phyloP scores from a whole-genome alignment of 495 filamentous ascomycete species.

The Jackrogersella minutella region DNA sequence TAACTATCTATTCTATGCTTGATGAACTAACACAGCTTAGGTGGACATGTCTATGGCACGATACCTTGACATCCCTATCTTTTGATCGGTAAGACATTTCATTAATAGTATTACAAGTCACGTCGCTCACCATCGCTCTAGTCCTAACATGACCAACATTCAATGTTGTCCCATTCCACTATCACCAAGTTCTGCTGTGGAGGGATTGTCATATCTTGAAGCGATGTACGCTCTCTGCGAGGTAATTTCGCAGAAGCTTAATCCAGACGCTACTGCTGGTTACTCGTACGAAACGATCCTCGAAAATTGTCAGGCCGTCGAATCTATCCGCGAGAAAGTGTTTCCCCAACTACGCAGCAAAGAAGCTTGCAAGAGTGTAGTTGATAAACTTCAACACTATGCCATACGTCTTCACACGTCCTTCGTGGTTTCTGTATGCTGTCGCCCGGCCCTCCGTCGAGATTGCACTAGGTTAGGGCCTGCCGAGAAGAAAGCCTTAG shows the following conservation, averaged over 20 bases:
- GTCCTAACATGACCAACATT: conserved; percentile 60
- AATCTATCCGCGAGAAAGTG: conserved; percentile 56
- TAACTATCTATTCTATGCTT: neutral
- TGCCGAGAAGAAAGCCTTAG: conserved; percentile 56
- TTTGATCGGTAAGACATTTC: conserved; percentile 58
- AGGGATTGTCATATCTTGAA: conserved; percentile 62
- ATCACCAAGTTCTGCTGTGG: conserved; percentile 51
- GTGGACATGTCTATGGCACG: conserved; percentile 67
- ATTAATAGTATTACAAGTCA: neutral
- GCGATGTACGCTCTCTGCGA: conserved; percentile 63
- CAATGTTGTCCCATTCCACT: conserved; percentile 57
- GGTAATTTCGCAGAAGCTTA: conserved; percentile 58
- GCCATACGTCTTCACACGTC: conserved; percentile 63
- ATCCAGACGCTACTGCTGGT: conserved; percentile 57
- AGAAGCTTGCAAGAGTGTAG: conserved; percentile 61
- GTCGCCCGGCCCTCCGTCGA: conserved; percentile 60
- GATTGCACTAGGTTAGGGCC: conserved; percentile 50
- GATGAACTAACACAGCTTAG: conserved; percentile 39
- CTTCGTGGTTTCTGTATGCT: conserved; percentile 63
- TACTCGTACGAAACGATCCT: conserved; percentile 58
- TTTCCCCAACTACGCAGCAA: conserved; percentile 55
- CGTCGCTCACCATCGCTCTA: conserved; percentile 26
- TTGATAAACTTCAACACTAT: conserved; percentile 63
- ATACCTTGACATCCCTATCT: conserved; percentile 62
- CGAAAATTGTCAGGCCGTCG: conserved; percentile 56